Conservation (phyloP, 129 eudicot species). For the Ambrosia trifida region DNA sequence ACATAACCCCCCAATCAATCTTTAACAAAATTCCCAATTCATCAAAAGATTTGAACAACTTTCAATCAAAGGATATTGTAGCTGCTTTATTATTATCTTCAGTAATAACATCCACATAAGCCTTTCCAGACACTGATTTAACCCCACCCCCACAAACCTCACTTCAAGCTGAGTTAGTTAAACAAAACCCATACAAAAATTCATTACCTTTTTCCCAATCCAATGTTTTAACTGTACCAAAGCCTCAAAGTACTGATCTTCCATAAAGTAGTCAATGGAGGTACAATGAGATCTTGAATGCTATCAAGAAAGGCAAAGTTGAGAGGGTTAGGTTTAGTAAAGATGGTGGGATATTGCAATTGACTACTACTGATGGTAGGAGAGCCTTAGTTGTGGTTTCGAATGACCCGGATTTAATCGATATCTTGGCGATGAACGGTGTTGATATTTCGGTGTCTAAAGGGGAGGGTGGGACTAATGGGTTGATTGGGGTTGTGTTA, state of each 20-base stretch:
- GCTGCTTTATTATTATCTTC: constrained; percentile 77
- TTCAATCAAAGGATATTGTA: constrained; percentile 53
- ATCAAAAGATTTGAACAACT: constrained; percentile 11
- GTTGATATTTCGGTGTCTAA: constrained; percentile 89
- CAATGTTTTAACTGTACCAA: constrained; percentile 67
- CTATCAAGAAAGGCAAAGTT: constrained; percentile 91
- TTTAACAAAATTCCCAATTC: constrained; percentile 42
- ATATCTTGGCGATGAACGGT: constrained; percentile 91
- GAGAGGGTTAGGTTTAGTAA: constrained; percentile 89
- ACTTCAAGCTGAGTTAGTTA: constrained; percentile 39
- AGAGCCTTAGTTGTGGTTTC: constrained; percentile 81
- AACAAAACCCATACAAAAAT: constrained; percentile 42
- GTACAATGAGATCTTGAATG: constrained; percentile 88
- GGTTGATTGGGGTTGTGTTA: constrained; percentile 73
- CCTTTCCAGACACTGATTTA: constrained; percentile 50
- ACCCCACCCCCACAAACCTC: constrained; percentile 50
- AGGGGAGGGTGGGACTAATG: constrained; percentile 89
- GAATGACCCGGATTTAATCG: constrained; percentile 92
- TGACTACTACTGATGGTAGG: constrained; percentile 82
- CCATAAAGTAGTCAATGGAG: constrained; percentile 93
- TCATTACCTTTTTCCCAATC: constrained; percentile 48
- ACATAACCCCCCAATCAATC: constrained; percentile 50
- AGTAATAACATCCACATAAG: constrained; percentile 42
- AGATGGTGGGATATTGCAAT: constrained; percentile 77
- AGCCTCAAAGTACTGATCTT: constrained; percentile 68